Evolutionary conservation across 2,329 filamentous ascomycete species (phyloP), one percentile per base, ranked within the genome.

Genomic region (Rhynchosporium graminicola): DNA sequence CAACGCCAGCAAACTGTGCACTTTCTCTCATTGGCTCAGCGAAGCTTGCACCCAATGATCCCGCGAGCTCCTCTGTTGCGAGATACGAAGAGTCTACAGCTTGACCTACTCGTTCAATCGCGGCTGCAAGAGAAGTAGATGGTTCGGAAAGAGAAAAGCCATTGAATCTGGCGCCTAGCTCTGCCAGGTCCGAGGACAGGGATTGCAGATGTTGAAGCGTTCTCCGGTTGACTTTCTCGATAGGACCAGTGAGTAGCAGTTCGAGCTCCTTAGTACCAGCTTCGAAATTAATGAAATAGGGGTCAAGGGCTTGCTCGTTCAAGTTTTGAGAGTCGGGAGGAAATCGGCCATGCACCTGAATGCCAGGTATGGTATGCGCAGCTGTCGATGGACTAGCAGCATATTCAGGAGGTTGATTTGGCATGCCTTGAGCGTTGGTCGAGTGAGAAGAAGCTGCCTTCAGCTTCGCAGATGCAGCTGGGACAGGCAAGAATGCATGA

Each of bases 21-120:
- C 92, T 96, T 77, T 99, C 95, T 60, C 96, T 86, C 92, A 99
- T 97, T 0, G 95, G 95, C 73, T 99, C 96, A 0, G 96, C 92
- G 73, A 99, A 99, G 68, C 87, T 95, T 40, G 94, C 93, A 26
- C 93, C 93, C n/a, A 99, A 79, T 0, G 90, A 89, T 1, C 87
- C 87, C 0, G 93, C 93, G 3, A 99, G 80, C 74, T 99, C 95
- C 71, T 96, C 91, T 0, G 94, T 98, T 9, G 91, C 92, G 67
- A 99, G 93, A 74, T 98, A 99, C 0, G 95, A 97, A 9, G 91
- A 91, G 74, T 99, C 95, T 8, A 94, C 92, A 2, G 95, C 95
- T 77, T 99, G 95, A 0, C 95, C 95, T 51, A 96, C 85, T 66
- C 93, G 89, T 76, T 99, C 95, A 68, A 99, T 97, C 0, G 95